Conservation (phyloP, 192 early-diverging fungal species). For the Backusella psychrophila region DNA sequence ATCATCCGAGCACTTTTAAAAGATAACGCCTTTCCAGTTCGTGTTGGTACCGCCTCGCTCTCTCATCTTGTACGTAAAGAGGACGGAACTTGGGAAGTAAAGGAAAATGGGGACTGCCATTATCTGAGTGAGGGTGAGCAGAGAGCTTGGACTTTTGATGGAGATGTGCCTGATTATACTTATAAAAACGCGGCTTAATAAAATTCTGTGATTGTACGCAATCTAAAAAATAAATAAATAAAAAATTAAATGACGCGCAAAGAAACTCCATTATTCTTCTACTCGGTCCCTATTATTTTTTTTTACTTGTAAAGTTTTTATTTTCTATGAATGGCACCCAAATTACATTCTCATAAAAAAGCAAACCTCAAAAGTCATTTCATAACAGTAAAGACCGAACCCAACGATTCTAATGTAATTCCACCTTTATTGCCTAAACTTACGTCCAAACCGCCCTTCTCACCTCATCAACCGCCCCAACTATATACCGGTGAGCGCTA, state of each 20-base stretch:
- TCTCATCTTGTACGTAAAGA: slow-evolving; percentile 20
- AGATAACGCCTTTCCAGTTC: slow-evolving; percentile 5
- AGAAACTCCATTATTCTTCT: not conserved
- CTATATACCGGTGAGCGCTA: not conserved
- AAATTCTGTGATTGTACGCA: not conserved
- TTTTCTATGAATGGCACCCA: not conserved
- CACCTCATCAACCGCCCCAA: not conserved
- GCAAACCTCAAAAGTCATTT: not conserved
- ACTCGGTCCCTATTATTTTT: not conserved
- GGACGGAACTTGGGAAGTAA: slow-evolving; percentile 16
- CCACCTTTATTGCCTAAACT: not conserved
- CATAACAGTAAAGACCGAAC: not conserved
- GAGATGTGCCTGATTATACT: slow-evolving; percentile 27
- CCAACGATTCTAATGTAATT: not conserved
- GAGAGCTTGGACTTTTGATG: slow-evolving; percentile 28
- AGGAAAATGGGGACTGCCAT: slow-evolving; percentile 13
- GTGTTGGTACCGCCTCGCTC: slow-evolving; percentile 19
- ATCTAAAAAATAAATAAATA: not conserved
- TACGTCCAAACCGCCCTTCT: not conserved
- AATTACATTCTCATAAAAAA: not conserved
- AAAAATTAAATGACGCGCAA: not conserved
- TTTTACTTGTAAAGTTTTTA: not conserved
- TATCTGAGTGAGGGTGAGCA: slow-evolving; percentile 18
- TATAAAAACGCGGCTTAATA: not conserved
- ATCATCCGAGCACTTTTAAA: slow-evolving; percentile 21